These are phyloP conservation scores for Pedinophyceae sp. DNA, from an alignment of 139 green algal species.

Conservation along the genomic window DNA sequence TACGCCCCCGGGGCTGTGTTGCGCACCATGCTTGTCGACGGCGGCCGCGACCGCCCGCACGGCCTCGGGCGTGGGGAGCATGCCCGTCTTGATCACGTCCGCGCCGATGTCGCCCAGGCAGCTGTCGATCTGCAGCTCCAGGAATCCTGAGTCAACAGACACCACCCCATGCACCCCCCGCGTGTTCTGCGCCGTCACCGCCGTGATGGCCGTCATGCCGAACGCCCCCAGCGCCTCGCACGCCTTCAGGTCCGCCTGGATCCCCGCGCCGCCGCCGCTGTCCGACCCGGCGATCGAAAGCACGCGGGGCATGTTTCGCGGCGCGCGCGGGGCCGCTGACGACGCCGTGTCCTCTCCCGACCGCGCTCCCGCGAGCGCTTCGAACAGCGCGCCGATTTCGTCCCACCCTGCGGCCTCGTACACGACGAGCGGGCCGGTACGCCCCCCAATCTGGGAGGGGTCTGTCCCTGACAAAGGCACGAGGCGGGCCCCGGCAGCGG, in stretches of 20 bases:
- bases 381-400: not conserved
- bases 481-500: not conserved
- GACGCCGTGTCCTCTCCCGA: not conserved
- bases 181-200: slow-evolving; percentile 78
- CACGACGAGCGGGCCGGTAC: not conserved
- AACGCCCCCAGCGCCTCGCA: slow-evolving; percentile 55
- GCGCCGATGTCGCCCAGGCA: slow-evolving; percentile 71
- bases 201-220: slow-evolving; percentile 59
- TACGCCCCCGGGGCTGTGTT: too few species aligned
- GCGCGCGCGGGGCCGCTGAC: not conserved
- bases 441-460: not conserved
- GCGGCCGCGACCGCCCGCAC: not conserved
- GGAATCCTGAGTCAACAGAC: slow-evolving; percentile 25
- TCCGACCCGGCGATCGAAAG: slow-evolving; percentile 80
- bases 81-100: slow-evolving; percentile 82
- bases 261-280: slow-evolving; percentile 80
- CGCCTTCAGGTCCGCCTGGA: slow-evolving; percentile 62
- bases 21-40: not conserved
- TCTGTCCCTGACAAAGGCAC: not conserved
- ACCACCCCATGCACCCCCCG: slow-evolving; percentile 62
- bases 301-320: slow-evolving; percentile 25
- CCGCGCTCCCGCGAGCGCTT: not conserved
- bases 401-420: not conserved
- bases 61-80: slow-evolving; percentile 57
- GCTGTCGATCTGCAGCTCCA: slow-evolving; percentile 62